These are phyloP conservation scores for Leccinum obscurum DNA, from an alignment of 768 basidiomycete species.

Conservation along the genomic window DNA sequence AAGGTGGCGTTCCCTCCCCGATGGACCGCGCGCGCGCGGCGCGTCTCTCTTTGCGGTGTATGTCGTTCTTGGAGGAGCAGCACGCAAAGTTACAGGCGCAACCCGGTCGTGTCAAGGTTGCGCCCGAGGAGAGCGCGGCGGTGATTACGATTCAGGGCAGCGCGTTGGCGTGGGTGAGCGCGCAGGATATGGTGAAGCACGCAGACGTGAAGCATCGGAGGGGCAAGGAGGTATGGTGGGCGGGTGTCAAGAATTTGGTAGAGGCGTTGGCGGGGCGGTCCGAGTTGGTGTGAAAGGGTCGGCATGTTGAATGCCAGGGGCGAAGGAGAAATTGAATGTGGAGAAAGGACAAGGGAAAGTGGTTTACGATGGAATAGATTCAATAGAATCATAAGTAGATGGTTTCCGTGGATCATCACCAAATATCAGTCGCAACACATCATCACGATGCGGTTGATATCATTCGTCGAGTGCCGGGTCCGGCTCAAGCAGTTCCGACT, in stretches of 20 bases:
- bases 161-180: constrained; percentile 77
- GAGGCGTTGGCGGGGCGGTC: constrained; percentile 72
- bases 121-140: constrained; percentile 68
- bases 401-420: too few species aligned
- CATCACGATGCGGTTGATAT: too few species aligned
- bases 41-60: constrained; percentile 87
- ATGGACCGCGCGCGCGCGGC: constrained; percentile 90
- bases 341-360: not conserved
- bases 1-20: constrained; percentile 95
- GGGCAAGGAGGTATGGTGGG: constrained; percentile 83
- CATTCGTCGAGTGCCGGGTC: too few species aligned
- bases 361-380: not conserved
- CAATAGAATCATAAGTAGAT: not conserved
- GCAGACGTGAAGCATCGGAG: constrained; percentile 91
- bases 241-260: constrained; percentile 60
- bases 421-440: too few species aligned
- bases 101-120: constrained; percentile 52
- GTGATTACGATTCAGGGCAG: constrained; percentile 91
- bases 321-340: not conserved
- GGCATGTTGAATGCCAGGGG: not conserved
- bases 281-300: constrained; percentile 43
- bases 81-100: constrained; percentile 56
- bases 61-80: constrained; percentile 90
- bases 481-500: too few species aligned
- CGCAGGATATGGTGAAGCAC: constrained; percentile 78